phyloP scores from a whole-genome alignment of 164 flowering plant species.

The Macadamia integrifolia region DNA sequence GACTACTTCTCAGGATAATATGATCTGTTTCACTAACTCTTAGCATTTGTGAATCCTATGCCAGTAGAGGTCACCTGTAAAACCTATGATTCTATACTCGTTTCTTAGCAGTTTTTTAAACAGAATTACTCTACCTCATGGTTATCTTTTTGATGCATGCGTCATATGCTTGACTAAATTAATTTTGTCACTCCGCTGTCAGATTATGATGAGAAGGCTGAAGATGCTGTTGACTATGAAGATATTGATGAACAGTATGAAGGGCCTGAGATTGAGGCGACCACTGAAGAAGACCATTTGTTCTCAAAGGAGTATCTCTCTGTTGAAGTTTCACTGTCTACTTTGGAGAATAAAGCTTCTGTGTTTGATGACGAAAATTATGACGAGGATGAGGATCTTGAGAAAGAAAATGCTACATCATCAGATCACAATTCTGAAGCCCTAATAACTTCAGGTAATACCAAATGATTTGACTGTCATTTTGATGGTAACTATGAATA shows the following conservation, averaged over 20 bases:
- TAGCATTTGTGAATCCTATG: too few species aligned
- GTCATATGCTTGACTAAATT: not conserved
- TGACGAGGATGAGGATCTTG: constrained; percentile 75
- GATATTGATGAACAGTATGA: constrained; percentile 96
- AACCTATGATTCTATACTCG: not conserved
- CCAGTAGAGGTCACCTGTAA: too few species aligned
- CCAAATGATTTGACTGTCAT: not conserved
- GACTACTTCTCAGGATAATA: too few species aligned
- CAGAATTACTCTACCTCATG: not conserved
- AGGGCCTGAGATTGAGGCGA: constrained; percentile 79
- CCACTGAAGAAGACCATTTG: constrained; percentile 78
- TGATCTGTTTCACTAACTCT: too few species aligned
- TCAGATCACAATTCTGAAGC: constrained; percentile 30
- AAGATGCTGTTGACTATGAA: constrained; percentile 95
- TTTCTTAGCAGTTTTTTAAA: not conserved
- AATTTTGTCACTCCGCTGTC: constrained; percentile 9
- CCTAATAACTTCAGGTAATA: constrained; percentile 38
- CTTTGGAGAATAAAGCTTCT: constrained; percentile 38
- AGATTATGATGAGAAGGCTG: constrained; percentile 95
- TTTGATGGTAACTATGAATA: not conserved
- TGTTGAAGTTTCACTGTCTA: constrained; percentile 37
- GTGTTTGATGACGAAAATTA: constrained; percentile 90
- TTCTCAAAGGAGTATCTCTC: constrained; percentile 64
- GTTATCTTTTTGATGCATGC: not conserved
- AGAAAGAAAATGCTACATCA: constrained; percentile 29